Base-by-base conservation (phyloP, 306 rosid genomes). In the Castanea sativa region DNA sequence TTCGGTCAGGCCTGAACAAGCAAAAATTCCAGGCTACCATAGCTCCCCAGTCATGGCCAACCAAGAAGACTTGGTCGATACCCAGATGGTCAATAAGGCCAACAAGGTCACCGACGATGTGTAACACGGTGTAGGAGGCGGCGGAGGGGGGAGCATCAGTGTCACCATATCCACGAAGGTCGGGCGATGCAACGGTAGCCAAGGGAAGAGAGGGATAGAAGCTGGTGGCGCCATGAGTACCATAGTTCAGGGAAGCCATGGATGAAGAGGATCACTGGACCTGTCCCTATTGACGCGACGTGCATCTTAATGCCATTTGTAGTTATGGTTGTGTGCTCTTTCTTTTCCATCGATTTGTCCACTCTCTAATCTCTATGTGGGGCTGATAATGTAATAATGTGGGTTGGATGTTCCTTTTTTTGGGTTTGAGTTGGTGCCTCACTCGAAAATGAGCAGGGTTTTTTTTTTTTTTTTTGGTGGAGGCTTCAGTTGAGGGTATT, bases 141-240 rank as follows among this genome's bases (percentile, higher is more conserved):
- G 91, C 13, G 16, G 85, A 61, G 11, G 88, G 70, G 6, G 94
- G 94, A 0, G 91, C 86, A 30, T 92, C 92, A 20, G 94, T 79
- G 82, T 92, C 97, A n/a, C 97, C 94, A 56, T 82, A 78, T 59
- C 95, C 92, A 20, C 95, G 92, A 43, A 91, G 92, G 83, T 91
- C 95, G 95, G 75, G 97, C 97, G 71, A 92, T 76, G 69, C 87
- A 87, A 5, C 97, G 90, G 87, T 88, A 92, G 12, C 94, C 94
- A 32, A 60, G 73, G 11, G 97, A 78, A 5, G 94, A 83, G 52
- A 92, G 90, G 13, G 80, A 82, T 21, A 92, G 87, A 13, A 92
- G 94, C 83, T 90, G 97, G 55, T 90, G 91, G 16, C 97, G 97
- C 92, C 95, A 91, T 0, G 89, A 16, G 55, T 91, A 88, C 95